A percentile compares a stretch with the other conserved stretches of the same genome.
Conservation (phyloP, 2,329 filamentous ascomycete genomes). For the Penicillium hordei region DNA sequence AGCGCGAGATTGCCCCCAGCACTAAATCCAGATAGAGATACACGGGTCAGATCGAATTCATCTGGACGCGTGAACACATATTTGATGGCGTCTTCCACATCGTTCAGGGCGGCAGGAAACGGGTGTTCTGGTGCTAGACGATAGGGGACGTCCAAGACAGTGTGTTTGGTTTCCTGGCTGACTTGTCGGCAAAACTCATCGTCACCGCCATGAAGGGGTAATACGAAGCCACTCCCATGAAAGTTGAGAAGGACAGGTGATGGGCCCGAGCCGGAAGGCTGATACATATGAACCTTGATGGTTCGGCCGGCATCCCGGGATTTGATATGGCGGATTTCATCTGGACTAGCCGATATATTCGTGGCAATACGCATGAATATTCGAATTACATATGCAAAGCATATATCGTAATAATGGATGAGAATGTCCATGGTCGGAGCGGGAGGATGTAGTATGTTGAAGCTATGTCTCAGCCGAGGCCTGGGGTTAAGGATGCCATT, state of each 20-base stretch:
- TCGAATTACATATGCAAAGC: constrained; percentile 22
- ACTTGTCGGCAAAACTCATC: constrained; percentile 33
- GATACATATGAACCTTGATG: constrained; percentile 37
- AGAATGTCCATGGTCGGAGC: constrained; percentile 3
- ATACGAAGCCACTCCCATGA: constrained; percentile 37
- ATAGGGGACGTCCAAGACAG: constrained; percentile 42
- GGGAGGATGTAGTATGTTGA: background rate
- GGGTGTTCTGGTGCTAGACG: constrained; percentile 43
- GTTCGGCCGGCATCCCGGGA: constrained; percentile 31
- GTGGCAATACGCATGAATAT: constrained; percentile 1
- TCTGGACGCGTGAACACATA: constrained; percentile 37
- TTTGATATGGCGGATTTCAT: constrained; percentile 31
- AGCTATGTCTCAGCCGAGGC: background rate
- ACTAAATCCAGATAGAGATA: constrained; percentile 46
- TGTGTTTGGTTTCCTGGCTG: constrained; percentile 28
- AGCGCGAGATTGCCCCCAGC: constrained; percentile 46
- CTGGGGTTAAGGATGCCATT: background rate
- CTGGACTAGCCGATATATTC: constrained; percentile 14
- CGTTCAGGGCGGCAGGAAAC: constrained; percentile 43
- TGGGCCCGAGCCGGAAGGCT: constrained; percentile 15
- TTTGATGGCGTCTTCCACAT: constrained; percentile 42
- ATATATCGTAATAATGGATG: constrained; percentile 20
- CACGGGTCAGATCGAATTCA: constrained; percentile 33
- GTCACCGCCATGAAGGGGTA: constrained; percentile 34
- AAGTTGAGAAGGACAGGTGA: constrained; percentile 36